Percentiles rank a stretch among this genome's conserved stretches.
These are phyloP conservation scores for Arthrinium puccinioides DNA, from an alignment of 2,329 filamentous ascomycete genomes.

Conservation along the genomic window DNA sequence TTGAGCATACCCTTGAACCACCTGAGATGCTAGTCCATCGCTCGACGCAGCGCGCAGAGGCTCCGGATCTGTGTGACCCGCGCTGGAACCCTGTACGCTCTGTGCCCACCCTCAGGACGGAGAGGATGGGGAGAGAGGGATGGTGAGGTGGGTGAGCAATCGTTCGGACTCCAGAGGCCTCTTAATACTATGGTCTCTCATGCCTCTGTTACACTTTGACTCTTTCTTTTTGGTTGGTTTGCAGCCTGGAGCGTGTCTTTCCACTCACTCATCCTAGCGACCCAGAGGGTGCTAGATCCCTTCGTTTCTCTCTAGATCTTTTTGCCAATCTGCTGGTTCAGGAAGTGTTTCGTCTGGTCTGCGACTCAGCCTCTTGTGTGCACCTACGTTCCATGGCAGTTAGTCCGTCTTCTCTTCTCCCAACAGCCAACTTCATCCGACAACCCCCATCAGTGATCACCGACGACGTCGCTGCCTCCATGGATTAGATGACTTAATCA, in stretches of 20 bases:
- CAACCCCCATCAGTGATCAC: constrained; percentile 15
- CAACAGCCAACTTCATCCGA: neutral
- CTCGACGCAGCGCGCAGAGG: no score
- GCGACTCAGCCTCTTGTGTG: constrained; percentile 26
- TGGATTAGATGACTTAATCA: constrained; percentile 36
- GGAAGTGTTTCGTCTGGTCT: constrained; percentile 38
- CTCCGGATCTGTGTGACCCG: constrained; percentile 24
- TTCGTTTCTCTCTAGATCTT: constrained; percentile 26
- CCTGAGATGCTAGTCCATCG: constrained; percentile 18
- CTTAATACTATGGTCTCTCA: constrained; percentile 16
- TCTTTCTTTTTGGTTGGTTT: constrained; percentile 23
- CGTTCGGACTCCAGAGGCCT: neutral
- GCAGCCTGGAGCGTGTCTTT: constrained; percentile 22
- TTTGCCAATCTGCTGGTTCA: constrained; percentile 27
- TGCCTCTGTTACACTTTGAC: constrained; percentile 17
- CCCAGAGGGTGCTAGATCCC: constrained; percentile 15
- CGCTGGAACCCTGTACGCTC: constrained; percentile 19
- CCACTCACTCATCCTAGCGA: constrained; percentile 17
- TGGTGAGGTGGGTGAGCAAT: neutral
- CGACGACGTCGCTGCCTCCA: constrained; percentile 20
- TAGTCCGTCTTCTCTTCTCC: constrained; percentile 9
- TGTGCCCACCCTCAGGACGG: no score
- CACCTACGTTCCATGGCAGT: constrained; percentile 7
- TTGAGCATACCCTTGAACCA: constrained; percentile 16
- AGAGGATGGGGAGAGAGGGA: no score